Evolutionary conservation across 768 basidiomycete species (phyloP).

Genomic region (Podaxis rugospora): DNA sequence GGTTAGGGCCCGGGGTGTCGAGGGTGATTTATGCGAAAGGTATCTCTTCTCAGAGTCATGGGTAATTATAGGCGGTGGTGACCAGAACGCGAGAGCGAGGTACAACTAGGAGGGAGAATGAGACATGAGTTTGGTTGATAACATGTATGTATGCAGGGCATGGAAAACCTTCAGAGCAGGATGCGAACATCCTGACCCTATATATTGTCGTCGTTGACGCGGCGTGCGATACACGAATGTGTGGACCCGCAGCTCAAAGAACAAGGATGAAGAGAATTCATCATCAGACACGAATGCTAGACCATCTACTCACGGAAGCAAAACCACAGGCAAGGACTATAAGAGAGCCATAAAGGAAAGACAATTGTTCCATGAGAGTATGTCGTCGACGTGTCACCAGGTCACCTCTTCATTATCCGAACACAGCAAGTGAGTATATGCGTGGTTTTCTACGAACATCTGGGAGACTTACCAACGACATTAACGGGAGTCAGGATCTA

Average conservation of each 20-base stretch:
- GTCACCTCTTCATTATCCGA: neutral
- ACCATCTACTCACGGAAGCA: constrained; percentile 31
- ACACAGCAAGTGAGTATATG: neutral
- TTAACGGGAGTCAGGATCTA: neutral
- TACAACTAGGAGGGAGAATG: constrained; percentile 50
- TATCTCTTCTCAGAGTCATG: constrained; percentile 67
- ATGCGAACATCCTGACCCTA: constrained; percentile 40
- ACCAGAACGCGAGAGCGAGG: constrained; percentile 65
- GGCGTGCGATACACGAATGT: constrained; percentile 41
- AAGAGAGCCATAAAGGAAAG: constrained; percentile 33
- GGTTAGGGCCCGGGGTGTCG: constrained; percentile 51
- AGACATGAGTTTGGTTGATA: constrained; percentile 5
- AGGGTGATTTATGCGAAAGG: constrained; percentile 49
- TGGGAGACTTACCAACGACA: neutral
- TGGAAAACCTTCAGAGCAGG: constrained; percentile 33
- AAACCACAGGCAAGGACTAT: constrained; percentile 26
- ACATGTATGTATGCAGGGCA: constrained; percentile 3
- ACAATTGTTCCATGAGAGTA: constrained; percentile 7
- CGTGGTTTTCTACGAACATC: neutral
- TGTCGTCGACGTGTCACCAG: constrained; percentile 8
- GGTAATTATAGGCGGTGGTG: constrained; percentile 63
- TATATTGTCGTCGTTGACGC: constrained; percentile 56
- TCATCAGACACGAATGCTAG: constrained; percentile 29
- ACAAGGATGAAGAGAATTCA: constrained; percentile 86
- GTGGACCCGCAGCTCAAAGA: constrained; percentile 75